Conservation (phyloP, 2,329 filamentous ascomycete genomes). For the Rutstroemia sp. region DNA sequence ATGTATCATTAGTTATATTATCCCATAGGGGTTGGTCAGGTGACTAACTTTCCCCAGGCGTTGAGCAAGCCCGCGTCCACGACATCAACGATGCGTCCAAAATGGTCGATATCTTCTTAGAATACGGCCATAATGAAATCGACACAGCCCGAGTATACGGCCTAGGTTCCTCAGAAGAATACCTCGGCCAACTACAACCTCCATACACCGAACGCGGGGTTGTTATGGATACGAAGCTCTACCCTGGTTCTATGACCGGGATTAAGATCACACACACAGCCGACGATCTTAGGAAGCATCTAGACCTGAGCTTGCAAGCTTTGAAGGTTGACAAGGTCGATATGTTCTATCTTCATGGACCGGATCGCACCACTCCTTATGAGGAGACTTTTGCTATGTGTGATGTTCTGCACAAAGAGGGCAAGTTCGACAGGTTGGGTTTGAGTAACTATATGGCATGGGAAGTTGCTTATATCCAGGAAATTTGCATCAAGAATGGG, state of each 20-base stretch:
- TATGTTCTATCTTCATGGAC: slow-evolving; percentile 25
- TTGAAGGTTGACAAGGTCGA: slow-evolving; percentile 40
- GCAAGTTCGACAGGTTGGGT: slow-evolving; percentile 40
- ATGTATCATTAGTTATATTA: neutral
- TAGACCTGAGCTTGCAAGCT: slow-evolving; percentile 45
- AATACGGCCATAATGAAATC: slow-evolving; percentile 59
- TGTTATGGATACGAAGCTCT: slow-evolving; percentile 52
- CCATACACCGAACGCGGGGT: slow-evolving; percentile 56
- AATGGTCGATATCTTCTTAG: slow-evolving; percentile 57
- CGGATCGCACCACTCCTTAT: slow-evolving; percentile 24
- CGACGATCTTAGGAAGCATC: slow-evolving; percentile 39
- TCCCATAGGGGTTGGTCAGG: neutral
- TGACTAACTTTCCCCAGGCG: slow-evolving; percentile 11
- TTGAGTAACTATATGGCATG: slow-evolving; percentile 52
- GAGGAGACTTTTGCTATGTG: slow-evolving; percentile 26
- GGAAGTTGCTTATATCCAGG: slow-evolving; percentile 26
- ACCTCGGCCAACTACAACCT: slow-evolving; percentile 43
- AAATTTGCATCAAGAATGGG: slow-evolving; percentile 28
- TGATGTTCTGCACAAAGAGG: slow-evolving; percentile 30
- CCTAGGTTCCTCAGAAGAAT: slow-evolving; percentile 56
- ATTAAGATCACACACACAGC: slow-evolving; percentile 36
- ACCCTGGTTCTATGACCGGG: slow-evolving; percentile 9
- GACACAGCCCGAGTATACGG: slow-evolving; percentile 63
- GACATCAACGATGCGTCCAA: slow-evolving; percentile 45
- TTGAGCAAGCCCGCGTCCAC: slow-evolving; percentile 25